Evolutionary conservation across 1,284 basidiomycete species (phyloP).

Genomic region (Ganoderma sinense): DNA sequence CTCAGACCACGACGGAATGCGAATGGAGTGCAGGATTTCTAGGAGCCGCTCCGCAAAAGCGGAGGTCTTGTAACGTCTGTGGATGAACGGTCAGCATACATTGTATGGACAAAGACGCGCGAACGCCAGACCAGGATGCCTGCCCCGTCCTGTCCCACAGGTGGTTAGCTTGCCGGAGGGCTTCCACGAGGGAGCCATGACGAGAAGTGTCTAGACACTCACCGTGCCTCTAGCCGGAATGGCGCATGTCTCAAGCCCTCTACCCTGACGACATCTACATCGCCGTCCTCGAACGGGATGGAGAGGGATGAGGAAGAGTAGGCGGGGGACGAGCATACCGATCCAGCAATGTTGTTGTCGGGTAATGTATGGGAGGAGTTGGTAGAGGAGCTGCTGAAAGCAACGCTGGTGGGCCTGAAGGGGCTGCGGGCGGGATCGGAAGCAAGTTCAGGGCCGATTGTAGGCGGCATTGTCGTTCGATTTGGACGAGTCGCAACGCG

Average conservation of each 20-base stretch:
- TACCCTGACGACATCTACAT: conserved; percentile 55
- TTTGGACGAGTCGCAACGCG: conserved; percentile 29
- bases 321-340: conserved; percentile 32
- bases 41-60: conserved; percentile 68
- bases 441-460: conserved; percentile 38
- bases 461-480: conserved; percentile 35
- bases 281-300: conserved; percentile 50
- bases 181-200: conserved; percentile 31
- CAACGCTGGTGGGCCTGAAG: conserved; percentile 26
- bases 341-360: conserved; percentile 20
- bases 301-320: conserved; percentile 50
- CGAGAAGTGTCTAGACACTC: conserved; percentile 44
- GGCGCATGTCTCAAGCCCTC: conserved; percentile 73
- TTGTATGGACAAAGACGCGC: conserved; percentile 16
- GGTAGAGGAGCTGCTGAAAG: conserved; percentile 33
- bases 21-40: conserved; percentile 59
- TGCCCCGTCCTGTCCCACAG: conserved; percentile 33
- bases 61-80: conserved; percentile 72
- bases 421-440: conserved; percentile 26
- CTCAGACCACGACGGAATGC: conserved; percentile 65
- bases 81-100: conserved; percentile 27
- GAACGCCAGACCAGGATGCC: conserved; percentile 35
- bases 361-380: conserved; percentile 34
- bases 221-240: conserved; percentile 76
- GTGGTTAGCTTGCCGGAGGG: conserved; percentile 34